Base-by-base conservation (phyloP, 2,329 filamentous ascomycete genomes). In the Xylaria polymorpha region DNA sequence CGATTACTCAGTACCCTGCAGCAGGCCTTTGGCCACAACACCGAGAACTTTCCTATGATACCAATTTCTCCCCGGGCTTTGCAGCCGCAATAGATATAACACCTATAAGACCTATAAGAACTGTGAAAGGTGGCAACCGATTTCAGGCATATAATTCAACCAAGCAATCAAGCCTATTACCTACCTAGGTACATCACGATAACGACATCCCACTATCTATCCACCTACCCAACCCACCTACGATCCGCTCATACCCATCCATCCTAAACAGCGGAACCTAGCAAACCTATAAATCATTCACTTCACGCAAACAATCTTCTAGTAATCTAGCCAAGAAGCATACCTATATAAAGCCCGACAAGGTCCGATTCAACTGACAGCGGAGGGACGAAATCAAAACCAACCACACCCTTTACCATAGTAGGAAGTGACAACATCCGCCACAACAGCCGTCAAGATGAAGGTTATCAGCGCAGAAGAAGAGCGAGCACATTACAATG, bases 401-500 rank as follows among this genome's bases (percentile, higher is more conserved):
- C 55, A 39, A 20, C 41, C 35, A 62, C 18, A 37, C 35, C 35
- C 22, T 22, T 44, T 32, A 39, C 20, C 59, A 18, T 51, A 61
- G 44, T 9, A 57, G 15, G 55, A 43, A 50, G 12, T 20, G 18
- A 4, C 53, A 22, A 18, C 53, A 60, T n/a, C n/a, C n/a, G n/a
- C n/a, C n/a, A 39, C n/a, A 46, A 53, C 44, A 35, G 70, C 73
- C 74, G 73, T 75, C 81, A 86, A 60, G 72, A 99, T 98, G 96
- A 98, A 98, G 91, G 86, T 98, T 79, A 87, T 98, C 80, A 97
- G 92, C 76, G 94, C 95, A 80, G 94, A 98, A 88, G 93, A 98
- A 84, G 94, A 98, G 83, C 81, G 86, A 69, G 92, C 88, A 63
- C 94, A 98, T 87, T 97, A 97, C 88, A 83, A 85, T 79, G 85